Conservation (phyloP, 192 early-diverging fungal genomes). For the Dispira simplex region DNA sequence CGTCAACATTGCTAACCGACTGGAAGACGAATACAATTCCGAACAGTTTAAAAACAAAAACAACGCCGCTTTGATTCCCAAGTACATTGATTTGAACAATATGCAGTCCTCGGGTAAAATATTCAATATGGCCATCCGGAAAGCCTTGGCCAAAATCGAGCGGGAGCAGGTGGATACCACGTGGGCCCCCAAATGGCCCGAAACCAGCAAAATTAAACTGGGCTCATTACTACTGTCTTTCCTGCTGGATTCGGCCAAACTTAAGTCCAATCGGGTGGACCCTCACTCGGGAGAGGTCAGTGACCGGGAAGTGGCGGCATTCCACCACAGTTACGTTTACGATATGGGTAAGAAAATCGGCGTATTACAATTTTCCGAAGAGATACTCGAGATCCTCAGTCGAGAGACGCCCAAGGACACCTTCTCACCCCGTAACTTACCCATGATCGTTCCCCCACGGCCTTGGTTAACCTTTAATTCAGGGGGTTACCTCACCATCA, state of each 20-base stretch:
- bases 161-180: constrained; percentile 26
- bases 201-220: constrained; percentile 36
- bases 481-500: constrained; percentile 71
- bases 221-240: constrained; percentile 38
- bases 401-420: constrained; percentile 34
- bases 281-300: constrained; percentile 37
- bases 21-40: constrained; percentile 74
- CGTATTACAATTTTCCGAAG: constrained; percentile 49
- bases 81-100: constrained; percentile 39
- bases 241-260: constrained; percentile 52
- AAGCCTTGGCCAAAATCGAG: constrained; percentile 41
- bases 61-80: constrained; percentile 36
- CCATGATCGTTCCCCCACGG: constrained; percentile 84
- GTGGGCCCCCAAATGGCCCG: constrained; percentile 59
- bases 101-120: constrained; percentile 61
- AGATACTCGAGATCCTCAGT: constrained; percentile 51
- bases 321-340: constrained; percentile 52
- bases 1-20: constrained; percentile 47
- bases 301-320: constrained; percentile 51
- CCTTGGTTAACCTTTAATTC: constrained; percentile 78
- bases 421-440: constrained; percentile 62
- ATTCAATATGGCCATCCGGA: constrained; percentile 65
- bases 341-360: constrained; percentile 49
- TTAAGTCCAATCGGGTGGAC: constrained; percentile 40
- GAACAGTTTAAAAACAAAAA: constrained; percentile 54